These are phyloP conservation scores for Pleurotus giganteus DNA, from an alignment of 768 basidiomycete genomes.

Conservation along the genomic window DNA sequence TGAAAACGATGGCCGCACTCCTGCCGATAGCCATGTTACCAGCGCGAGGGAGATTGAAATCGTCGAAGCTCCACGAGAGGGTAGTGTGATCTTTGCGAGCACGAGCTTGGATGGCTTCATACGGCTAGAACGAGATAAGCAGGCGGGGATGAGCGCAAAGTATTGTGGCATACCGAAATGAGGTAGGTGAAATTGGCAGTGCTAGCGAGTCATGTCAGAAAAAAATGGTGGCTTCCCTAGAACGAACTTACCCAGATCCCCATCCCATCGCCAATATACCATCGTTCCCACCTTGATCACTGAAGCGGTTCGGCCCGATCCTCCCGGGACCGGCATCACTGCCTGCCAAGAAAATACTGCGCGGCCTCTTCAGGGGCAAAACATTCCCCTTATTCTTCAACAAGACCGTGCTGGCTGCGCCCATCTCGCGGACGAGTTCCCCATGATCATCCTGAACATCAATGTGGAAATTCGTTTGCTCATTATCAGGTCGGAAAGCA, in stretches of 20 bases:
- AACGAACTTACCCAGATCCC: constrained; percentile 64
- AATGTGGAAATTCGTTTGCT: constrained; percentile 57
- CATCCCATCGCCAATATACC: constrained; percentile 90
- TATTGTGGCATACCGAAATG: constrained; percentile 50
- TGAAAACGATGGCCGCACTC: constrained; percentile 76
- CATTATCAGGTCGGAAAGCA: constrained; percentile 51
- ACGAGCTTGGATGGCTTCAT: constrained; percentile 76
- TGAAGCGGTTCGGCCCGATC: constrained; percentile 69
- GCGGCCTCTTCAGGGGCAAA: constrained; percentile 58
- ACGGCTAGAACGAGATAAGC: too few relatives aligned
- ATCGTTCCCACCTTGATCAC: constrained; percentile 58
- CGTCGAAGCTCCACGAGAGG: constrained; percentile 67
- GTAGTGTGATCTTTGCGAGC: constrained; percentile 64
- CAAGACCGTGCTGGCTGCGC: constrained; percentile 69
- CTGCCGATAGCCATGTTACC: constrained; percentile 44
- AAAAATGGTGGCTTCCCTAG: not conserved
- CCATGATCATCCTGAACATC: constrained; percentile 73
- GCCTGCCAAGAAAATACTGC: constrained; percentile 61
- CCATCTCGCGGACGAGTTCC: constrained; percentile 68
- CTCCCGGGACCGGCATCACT: constrained; percentile 62
- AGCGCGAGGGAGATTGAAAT: constrained; percentile 59
- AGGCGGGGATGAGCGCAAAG: not conserved
- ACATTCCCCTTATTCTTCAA: constrained; percentile 65
- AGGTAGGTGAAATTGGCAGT: constrained; percentile 80
- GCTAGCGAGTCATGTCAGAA: constrained; percentile 20